Evolutionary conservation across 257 asterid species (phyloP), one percentile per base, ranked within the genome.

Genomic region (Solanum verrucosum): DNA sequence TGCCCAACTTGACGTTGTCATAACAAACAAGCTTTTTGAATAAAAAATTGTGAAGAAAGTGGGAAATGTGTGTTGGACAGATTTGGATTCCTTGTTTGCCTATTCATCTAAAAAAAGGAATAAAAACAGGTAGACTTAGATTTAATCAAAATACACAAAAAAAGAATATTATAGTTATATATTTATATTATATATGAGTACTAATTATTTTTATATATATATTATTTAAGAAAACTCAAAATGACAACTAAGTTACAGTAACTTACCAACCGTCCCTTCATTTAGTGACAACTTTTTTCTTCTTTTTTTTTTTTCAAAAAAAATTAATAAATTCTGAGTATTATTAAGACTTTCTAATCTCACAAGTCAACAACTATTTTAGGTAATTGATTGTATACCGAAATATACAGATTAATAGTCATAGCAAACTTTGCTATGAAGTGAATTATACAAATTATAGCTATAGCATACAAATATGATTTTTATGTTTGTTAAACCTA

Each of bases 51-150:
- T 70, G 68, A 84, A 49, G 21, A 49, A 73, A 56, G 91, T 71
- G 73, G 89, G 91, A 86, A 78, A 15, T 74, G 91, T 63, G 52
- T 87, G 86, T 86, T 74, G 86, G 90, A 90, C 91, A 87, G 88
- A 84, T 40, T 35, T 88, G 91, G 91, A 85, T 89, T 77, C 83
- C 87, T 90, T 90, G 87, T 89, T 75, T 85, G 85, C 56, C 89
- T 82, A 89, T 89, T 78, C 92, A 84, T 77, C 85, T 52, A 31
- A 44, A 65, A 35, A 21, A 78, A 31, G 75, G 34, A 52, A 56
- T 38, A 74, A 56, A 37, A 52, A 46, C 70, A 65, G 79, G 38
- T 79, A 79, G 84, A 44, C 84, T 79, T 79, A 44, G 84, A 79
- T 79, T 14, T 79, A 79, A 79, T 42, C 38, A 79, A 79, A 79